phyloP scores from a whole-genome alignment of 2,329 filamentous ascomycete genomes.

The Venturia pyrina region DNA sequence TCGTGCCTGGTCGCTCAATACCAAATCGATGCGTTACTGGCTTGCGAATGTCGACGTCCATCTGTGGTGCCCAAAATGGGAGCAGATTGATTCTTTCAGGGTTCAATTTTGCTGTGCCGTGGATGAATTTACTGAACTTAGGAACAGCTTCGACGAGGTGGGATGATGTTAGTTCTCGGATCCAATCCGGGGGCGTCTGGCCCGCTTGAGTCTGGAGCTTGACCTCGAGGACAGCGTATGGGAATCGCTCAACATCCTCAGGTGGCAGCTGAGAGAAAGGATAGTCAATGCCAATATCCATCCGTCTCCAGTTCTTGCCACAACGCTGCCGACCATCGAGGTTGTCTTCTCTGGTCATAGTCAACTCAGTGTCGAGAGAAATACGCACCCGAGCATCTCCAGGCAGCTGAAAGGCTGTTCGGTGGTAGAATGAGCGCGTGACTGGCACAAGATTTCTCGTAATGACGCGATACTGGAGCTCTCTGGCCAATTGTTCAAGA shows the following conservation, averaged over 20 bases:
- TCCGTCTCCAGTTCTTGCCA: constrained; percentile 89
- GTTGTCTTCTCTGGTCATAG: constrained; percentile 93
- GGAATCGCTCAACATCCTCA: constrained; percentile 81
- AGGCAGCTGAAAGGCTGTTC: constrained; percentile 93
- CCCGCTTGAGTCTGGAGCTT: constrained; percentile 95
- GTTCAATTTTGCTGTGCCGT: constrained; percentile 82
- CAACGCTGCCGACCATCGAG: constrained; percentile 66
- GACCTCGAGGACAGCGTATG: constrained; percentile 92
- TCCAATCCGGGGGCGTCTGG: constrained; percentile 93
- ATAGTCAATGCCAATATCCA: constrained; percentile 94
- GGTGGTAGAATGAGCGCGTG: constrained; percentile 94
- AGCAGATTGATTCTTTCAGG: constrained; percentile 79
- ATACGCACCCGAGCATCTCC: constrained; percentile 94
- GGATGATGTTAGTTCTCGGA: constrained; percentile 81
- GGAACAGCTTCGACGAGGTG: constrained; percentile 97
- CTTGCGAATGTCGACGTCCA: constrained; percentile 96
- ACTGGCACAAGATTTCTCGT: constrained; percentile 81
- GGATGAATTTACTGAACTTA: constrained; percentile 99
- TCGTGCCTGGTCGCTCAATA: constrained; percentile 69
- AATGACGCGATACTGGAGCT: constrained; percentile 88
- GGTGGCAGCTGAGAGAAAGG: constrained; percentile 83
- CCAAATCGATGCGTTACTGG: constrained; percentile 81
- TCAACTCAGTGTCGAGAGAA: constrained; percentile 90
- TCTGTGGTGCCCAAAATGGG: constrained; percentile 97
- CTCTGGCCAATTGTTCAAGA: constrained; percentile 77